These are phyloP conservation scores for Hypoxylon rickii DNA, from an alignment of 495 filamentous ascomycete species.

Conservation along the genomic window DNA sequence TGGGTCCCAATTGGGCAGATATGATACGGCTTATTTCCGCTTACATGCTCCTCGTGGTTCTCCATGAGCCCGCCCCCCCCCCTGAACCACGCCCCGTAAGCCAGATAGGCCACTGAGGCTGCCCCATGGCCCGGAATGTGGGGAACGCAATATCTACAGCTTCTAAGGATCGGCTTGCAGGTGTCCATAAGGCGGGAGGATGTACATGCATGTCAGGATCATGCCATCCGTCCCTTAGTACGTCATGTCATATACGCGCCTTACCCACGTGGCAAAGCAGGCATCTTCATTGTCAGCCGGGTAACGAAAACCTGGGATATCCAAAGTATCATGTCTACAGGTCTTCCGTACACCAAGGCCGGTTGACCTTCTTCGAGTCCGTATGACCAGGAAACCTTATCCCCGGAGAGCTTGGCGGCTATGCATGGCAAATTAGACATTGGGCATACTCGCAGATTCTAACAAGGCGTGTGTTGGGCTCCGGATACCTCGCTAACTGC, in stretches of 20 bases:
- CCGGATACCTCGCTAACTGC: background rate
- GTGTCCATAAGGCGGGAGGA: slow-evolving; percentile 12
- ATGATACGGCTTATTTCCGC: too few species aligned
- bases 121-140: slow-evolving; percentile 17
- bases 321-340: too few species aligned
- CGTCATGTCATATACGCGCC: slow-evolving; percentile 20
- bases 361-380: slow-evolving; percentile 8
- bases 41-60: too few species aligned
- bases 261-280: slow-evolving; percentile 28
- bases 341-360: too few species aligned
- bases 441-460: slow-evolving; percentile 30
- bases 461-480: slow-evolving; percentile 13
- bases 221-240: slow-evolving; percentile 15
- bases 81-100: background rate
- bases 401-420: slow-evolving; percentile 12
- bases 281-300: slow-evolving; percentile 13
- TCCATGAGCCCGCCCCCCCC: too few species aligned
- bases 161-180: slow-evolving; percentile 13
- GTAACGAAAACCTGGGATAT: slow-evolving; percentile 6
- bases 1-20: too few species aligned
- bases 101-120: background rate
- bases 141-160: slow-evolving; percentile 7
- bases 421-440: slow-evolving; percentile 20
- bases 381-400: slow-evolving; percentile 17
- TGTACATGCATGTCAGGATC: slow-evolving; percentile 11